Evolutionary conservation across 176 grass and related monocot genomes (phyloP).

Genomic region (Cenchrus purpureus): DNA sequence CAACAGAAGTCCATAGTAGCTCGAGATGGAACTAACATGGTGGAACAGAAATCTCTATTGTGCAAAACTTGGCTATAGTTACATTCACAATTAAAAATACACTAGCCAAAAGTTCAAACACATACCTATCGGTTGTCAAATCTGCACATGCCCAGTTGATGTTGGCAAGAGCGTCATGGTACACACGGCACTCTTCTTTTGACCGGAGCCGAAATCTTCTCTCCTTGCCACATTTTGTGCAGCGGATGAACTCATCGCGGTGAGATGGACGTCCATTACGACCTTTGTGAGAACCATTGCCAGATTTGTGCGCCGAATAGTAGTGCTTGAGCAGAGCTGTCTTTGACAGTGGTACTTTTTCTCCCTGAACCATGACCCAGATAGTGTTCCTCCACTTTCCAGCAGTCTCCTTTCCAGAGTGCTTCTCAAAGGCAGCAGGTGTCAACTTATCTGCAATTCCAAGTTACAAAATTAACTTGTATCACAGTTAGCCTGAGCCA

Average conservation of each 20-base stretch:
- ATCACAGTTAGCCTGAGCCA: background rate
- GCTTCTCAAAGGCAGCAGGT: slow-evolving; percentile 96
- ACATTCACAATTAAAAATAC: background rate
- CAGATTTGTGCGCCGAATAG: slow-evolving; percentile 56
- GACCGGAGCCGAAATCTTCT: slow-evolving; percentile 81
- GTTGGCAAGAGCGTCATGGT: slow-evolving; percentile 84
- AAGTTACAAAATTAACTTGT: background rate
- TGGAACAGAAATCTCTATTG: background rate
- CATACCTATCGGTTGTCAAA: slow-evolving; percentile 77
- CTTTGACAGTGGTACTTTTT: slow-evolving; percentile 82
- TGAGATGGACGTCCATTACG: slow-evolving; percentile 72
- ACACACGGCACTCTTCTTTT: slow-evolving; percentile 89
- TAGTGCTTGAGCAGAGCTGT: slow-evolving; percentile 89
- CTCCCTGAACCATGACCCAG: slow-evolving; percentile 91
- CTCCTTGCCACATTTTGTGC: slow-evolving; percentile 76
- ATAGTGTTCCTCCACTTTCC: slow-evolving; percentile 97
- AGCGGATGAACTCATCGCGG: slow-evolving; percentile 88
- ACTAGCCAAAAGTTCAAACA: background rate
- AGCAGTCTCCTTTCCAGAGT: slow-evolving; percentile 83
- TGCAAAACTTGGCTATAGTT: background rate
- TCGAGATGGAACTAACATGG: background rate
- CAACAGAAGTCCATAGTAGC: background rate
- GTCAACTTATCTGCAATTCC: slow-evolving; percentile 81
- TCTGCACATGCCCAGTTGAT: slow-evolving; percentile 79
- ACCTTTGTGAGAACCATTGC: slow-evolving; percentile 66